Percentiles rank a stretch among this genome's conserved stretches.
Conservation (phyloP, 257 asterid species). For the Capsicum rhomboideum region DNA sequence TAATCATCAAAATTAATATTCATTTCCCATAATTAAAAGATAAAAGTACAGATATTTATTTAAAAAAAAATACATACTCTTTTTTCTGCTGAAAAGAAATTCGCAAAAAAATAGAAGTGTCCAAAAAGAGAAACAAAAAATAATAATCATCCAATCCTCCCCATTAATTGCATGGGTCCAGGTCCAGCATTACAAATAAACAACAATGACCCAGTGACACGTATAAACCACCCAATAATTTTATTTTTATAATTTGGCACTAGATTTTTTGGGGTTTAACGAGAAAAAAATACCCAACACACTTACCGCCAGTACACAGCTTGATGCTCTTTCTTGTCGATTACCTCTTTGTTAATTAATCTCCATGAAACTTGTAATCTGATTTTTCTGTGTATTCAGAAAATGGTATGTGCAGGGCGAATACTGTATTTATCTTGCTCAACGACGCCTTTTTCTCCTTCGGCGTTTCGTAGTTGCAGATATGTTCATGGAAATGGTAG, state of each 20-base stretch:
- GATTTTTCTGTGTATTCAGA: neutral
- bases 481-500: constrained; percentile 19
- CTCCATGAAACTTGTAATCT: neutral
- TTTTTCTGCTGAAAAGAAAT: no score
- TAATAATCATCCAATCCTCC: neutral
- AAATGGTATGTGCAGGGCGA: constrained; percentile 63
- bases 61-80: no score
- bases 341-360: neutral
- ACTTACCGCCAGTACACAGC: neutral
- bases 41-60: no score
- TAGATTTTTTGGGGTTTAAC: neutral
- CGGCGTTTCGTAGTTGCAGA: constrained; percentile 17
- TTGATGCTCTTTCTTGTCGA: neutral
- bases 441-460: constrained; percentile 24
- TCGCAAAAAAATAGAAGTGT: no score
- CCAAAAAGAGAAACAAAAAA: no score
- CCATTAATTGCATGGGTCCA: neutral
- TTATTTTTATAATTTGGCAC: constrained; percentile 6
- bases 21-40: no score
- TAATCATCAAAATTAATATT: no score
- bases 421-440: constrained; percentile 42
- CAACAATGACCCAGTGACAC: neutral
- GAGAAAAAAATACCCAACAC: neutral
- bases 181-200: neutral
- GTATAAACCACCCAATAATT: neutral